Evolutionary conservation across 2,329 filamentous ascomycete species (phyloP).

Genomic region (Bipolaris oryzae): DNA sequence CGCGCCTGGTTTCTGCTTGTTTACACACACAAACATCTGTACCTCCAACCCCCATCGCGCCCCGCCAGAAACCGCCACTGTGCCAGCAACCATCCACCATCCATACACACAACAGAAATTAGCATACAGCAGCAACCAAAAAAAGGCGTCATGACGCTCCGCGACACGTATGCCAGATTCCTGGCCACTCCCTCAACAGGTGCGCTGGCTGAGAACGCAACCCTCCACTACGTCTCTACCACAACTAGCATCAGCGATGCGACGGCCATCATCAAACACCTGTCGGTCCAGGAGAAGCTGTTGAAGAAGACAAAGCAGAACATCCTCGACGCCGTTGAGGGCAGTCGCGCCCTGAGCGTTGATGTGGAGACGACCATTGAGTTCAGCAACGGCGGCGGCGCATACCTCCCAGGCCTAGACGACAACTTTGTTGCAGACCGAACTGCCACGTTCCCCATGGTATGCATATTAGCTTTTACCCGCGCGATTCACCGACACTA

Average conservation of each 20-base stretch:
- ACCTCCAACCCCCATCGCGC: constrained; percentile 11
- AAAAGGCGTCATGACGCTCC: constrained; percentile 32
- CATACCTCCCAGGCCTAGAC: constrained; percentile 86
- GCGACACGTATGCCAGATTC: constrained; percentile 55
- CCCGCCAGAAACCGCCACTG: constrained; percentile 15
- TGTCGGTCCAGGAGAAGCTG: constrained; percentile 71
- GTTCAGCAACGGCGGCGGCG: constrained; percentile 79
- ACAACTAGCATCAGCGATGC: constrained; percentile 74
- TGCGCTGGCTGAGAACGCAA: constrained; percentile 53
- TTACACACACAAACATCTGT: constrained; percentile 15
- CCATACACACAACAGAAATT: constrained; percentile 19
- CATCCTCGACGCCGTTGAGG: constrained; percentile 75
- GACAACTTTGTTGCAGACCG: constrained; percentile 92
- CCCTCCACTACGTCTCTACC: constrained; percentile 84
- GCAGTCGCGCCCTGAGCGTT: constrained; percentile 69
- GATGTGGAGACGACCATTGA: constrained; percentile 85
- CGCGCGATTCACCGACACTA: constrained; percentile 15
- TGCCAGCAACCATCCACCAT: constrained; percentile 8
- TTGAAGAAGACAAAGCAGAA: constrained; percentile 84
- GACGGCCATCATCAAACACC: constrained; percentile 81
- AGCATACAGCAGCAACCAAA: constrained; percentile 11
- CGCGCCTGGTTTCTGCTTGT: constrained; percentile 16
- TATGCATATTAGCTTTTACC: constrained; percentile 52
- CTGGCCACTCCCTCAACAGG: constrained; percentile 52
- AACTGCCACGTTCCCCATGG: constrained; percentile 78